phyloP scores from a whole-genome alignment of 2,329 filamentous ascomycete genomes.

The Colletotrichum camelliae region DNA sequence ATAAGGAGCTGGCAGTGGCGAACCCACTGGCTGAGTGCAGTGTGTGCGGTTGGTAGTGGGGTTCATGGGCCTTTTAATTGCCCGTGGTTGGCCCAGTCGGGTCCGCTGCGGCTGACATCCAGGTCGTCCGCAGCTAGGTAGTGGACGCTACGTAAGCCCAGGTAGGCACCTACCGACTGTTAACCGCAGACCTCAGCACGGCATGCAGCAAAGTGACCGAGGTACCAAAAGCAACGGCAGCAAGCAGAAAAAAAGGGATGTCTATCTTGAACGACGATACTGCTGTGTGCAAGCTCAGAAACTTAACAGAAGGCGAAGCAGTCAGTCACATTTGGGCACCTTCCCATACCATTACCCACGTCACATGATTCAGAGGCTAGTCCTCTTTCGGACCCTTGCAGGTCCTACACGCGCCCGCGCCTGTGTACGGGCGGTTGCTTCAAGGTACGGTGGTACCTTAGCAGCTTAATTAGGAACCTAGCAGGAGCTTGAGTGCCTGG shows the following conservation, averaged over 20 bases:
- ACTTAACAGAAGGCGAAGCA: neutral
- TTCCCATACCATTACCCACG: neutral
- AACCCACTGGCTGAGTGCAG: neutral
- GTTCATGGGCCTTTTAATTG: neutral
- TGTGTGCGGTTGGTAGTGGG: neutral
- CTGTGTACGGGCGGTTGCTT: neutral
- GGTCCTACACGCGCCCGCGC: neutral
- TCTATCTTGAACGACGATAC: neutral
- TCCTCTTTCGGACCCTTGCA: neutral
- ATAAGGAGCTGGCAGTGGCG: neutral
- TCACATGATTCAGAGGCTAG: slow-evolving; percentile 2
- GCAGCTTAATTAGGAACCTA: neutral
- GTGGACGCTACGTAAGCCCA: neutral
- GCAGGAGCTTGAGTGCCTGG: neutral
- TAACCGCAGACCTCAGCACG: neutral
- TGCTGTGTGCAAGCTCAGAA: too few relatives aligned
- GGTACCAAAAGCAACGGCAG: neutral
- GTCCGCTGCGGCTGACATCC: neutral
- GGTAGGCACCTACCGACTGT: too few relatives aligned
- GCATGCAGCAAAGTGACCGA: neutral
- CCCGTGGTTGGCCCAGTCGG: neutral
- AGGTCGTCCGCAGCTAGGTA: neutral
- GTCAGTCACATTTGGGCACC: neutral
- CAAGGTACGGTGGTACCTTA: neutral
- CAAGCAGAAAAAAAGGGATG: neutral